phyloP scores from a whole-genome alignment of 2,329 filamentous ascomycete species.

The Coleophoma cylindrospora region DNA sequence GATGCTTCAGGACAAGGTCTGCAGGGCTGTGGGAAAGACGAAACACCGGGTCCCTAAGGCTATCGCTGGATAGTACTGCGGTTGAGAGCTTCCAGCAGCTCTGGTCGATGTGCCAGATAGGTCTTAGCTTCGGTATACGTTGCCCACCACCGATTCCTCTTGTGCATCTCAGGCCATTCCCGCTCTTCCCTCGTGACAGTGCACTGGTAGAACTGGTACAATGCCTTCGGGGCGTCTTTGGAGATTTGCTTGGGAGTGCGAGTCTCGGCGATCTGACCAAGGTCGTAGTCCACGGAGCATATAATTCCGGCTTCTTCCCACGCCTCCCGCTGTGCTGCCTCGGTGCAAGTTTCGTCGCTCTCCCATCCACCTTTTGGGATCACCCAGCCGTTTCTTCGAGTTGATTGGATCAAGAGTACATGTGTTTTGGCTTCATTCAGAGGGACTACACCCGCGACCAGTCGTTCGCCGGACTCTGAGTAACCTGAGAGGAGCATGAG shows the following conservation, averaged over 20 bases:
- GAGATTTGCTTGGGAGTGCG: slow-evolving; percentile 71
- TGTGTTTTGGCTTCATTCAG: slow-evolving; percentile 79
- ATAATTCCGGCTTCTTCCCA: slow-evolving; percentile 97
- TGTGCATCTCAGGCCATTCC: slow-evolving; percentile 92
- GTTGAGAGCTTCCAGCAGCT: slow-evolving; percentile 82
- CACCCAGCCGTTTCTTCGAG: slow-evolving; percentile 88
- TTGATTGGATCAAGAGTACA: slow-evolving; percentile 92
- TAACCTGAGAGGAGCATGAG: slow-evolving; percentile 61
- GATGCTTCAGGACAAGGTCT: background rate
- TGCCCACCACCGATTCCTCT: slow-evolving; percentile 88
- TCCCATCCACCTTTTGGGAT: slow-evolving; percentile 98
- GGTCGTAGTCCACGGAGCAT: slow-evolving; percentile 76
- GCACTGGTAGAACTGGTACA: slow-evolving; percentile 82
- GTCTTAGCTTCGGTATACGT: slow-evolving; percentile 77
- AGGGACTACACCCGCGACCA: slow-evolving; percentile 92
- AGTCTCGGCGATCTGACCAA: slow-evolving; percentile 82
- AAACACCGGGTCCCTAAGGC: slow-evolving; percentile 30
- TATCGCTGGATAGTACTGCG: slow-evolving; percentile 46
- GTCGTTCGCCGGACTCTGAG: slow-evolving; percentile 83
- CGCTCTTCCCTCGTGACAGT: slow-evolving; percentile 80
- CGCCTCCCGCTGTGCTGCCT: slow-evolving; percentile 84
- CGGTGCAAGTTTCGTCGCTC: slow-evolving; percentile 80
- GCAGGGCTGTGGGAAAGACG: slow-evolving; percentile 10
- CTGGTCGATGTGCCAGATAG: slow-evolving; percentile 71
- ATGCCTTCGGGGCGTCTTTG: slow-evolving; percentile 54